Conservation (phyloP, 2,329 filamentous ascomycete genomes). For the Pseudogymnoascus sp. region DNA sequence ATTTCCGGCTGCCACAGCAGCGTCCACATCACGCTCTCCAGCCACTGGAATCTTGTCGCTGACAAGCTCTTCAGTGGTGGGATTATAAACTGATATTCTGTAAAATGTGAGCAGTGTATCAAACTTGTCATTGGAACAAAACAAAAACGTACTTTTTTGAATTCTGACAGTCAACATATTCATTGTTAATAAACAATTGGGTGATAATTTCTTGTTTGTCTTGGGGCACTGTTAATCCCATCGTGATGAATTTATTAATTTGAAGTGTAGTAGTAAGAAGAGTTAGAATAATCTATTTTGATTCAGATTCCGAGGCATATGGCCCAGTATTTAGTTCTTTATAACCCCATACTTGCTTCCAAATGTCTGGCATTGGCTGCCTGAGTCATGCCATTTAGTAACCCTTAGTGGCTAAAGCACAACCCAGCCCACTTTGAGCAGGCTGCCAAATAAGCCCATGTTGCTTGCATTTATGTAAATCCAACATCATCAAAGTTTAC, state of each 20-base stretch:
- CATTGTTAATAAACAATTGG: constrained; percentile 41
- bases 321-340: background rate
- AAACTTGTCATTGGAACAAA: constrained; percentile 14
- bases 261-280: background rate
- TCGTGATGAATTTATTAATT: background rate
- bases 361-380: background rate
- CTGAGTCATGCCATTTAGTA: background rate
- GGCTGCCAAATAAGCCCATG: background rate
- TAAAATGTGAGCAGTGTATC: constrained; percentile 12
- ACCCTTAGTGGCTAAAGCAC: background rate
- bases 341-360: background rate
- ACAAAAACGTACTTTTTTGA: constrained; percentile 24
- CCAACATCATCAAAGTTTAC: background rate
- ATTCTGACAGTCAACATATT: constrained; percentile 28
- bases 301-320: background rate
- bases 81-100: constrained; percentile 37
- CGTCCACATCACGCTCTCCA: constrained; percentile 31
- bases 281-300: background rate
- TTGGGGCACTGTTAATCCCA: background rate
- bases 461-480: background rate
- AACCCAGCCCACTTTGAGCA: background rate
- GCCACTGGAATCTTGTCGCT: constrained; percentile 32
- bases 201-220: constrained; percentile 15
- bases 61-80: background rate
- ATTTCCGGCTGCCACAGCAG: constrained; percentile 36